A percentile compares a stretch with the other conserved stretches of the same genome.
phyloP scores from a whole-genome alignment of 2,329 filamentous ascomycete genomes.

The Apiospora kogelbergensis region DNA sequence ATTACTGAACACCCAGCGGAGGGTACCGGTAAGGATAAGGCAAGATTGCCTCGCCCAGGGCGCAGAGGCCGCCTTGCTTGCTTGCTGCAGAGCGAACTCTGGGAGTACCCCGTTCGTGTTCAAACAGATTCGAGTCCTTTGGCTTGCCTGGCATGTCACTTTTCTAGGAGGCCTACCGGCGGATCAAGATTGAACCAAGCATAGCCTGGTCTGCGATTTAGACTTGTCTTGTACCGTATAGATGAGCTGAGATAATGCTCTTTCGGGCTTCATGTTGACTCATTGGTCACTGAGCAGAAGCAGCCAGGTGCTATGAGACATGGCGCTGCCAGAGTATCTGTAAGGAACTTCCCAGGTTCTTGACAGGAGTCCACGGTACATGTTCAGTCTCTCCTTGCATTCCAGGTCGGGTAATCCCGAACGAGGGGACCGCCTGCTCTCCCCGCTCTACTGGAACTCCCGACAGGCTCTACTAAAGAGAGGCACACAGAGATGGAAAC shows the following conservation, averaged over 20 bases:
- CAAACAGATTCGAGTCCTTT: background rate
- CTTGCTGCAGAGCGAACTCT: background rate
- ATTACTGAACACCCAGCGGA: background rate
- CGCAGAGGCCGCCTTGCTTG: background rate
- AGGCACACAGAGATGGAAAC: background rate
- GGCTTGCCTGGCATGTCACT: background rate
- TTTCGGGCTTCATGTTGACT: background rate
- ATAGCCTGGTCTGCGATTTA: background rate
- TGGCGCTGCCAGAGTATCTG: background rate
- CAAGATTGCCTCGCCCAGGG: constrained; percentile 1
- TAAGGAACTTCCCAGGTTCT: background rate
- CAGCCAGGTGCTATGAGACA: background rate
- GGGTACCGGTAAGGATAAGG: background rate
- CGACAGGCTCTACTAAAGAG: background rate
- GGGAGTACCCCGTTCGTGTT: background rate
- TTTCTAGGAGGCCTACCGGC: background rate
- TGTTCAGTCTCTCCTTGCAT: background rate
- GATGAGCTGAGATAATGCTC: background rate
- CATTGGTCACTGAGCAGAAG: background rate
- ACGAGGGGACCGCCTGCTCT: background rate
- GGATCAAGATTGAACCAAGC: background rate
- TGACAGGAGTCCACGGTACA: background rate
- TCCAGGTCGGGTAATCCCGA: background rate
- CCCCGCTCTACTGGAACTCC: background rate
- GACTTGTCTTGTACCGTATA: constrained; percentile 2